Base-by-base conservation (phyloP, 192 early-diverging fungal genomes). In the Phycomyces blakesleeanus region DNA sequence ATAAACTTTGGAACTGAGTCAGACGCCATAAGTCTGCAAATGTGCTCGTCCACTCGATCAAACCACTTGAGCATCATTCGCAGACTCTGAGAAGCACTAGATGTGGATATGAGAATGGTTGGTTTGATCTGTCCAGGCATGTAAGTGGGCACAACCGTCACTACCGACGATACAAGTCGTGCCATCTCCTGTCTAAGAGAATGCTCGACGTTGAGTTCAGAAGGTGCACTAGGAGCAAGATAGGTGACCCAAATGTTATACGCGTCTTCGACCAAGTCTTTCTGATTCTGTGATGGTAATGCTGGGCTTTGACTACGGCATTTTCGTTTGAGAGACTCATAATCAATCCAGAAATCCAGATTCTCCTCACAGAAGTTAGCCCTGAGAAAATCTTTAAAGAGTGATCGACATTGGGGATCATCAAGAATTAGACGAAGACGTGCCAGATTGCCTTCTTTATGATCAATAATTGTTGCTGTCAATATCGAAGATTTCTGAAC, bases 1-100 rank as follows among this genome's bases (percentile, higher is more conserved):
- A 81, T 69, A 67, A 90, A 91, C 67, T 89, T 91, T 1, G 89
- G 88, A 22, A 90, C 81, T 22, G 88, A 90, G 59, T 91, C 89
- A 2, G 81, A 81, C 1, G 89, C 86, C 84, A 90, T 84, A 10
- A 91, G 68, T 27, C 79, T 62, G 73, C 86, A 91, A 52, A 91
- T 87, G 44, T 90, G 86, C 5, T 87, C 83, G 56, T 90, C 77
- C 9, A 84, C 80, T 22, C 62, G 57, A 40, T 86, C 81, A 69
- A 87, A 87, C 68, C 89, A 70, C 40, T 64, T 68, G 22, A 77
- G 55, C 27, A 69, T 61, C 26, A 76, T 63, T 15, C 54, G 56
- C 24, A 64, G 21, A 29, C 64, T 67, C 4, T 74, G 70, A 0
- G 78, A 68, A 3, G 59, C 53, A 0, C 69, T 68, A 6, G 54